Evolutionary conservation across 306 rosid genomes (phyloP), one percentile per base, ranked within the genome.

Genomic region (Rosa persica): DNA sequence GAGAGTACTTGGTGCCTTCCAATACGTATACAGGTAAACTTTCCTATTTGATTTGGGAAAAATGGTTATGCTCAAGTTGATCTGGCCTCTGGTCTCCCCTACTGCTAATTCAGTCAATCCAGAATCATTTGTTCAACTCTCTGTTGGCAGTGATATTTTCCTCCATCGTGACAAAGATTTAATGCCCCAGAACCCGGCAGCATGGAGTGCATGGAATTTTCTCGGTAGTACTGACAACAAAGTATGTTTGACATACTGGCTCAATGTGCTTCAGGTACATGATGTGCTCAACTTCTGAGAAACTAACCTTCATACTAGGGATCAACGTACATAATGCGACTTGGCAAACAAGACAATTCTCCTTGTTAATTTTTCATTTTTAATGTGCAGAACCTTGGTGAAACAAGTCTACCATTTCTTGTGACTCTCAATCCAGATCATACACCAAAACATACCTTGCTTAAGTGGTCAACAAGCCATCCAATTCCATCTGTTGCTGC

Each of bases 141-240:
- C 75, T 86, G 70, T 82, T 90, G 91, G 90, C 98, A 94, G 98
- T 86, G 97, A 94, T 73, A 89, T 92, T 87, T 90, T 77, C 85
- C 97, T 94, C 73, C 98, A 94, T 54, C 96, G 95, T 64, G 98
- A 94, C 90, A 85, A 90, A 92, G 82, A 43, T 48, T 85, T 94
- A 61, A 94, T 94, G 97, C 98, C 98, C 79, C 86, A 71, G 90
- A 92, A 94, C 83, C 92, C 85, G 80, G 92, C 93, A 54, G 98
- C 97, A 67, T 94, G 98, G 98, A 92, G 97, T 81, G 96, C 98
- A 9, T 94, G 98, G 98, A 94, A 92, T 86, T 94, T 90, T 83
- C 94, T 90, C 46, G 97, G 98, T 78, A 78, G 78, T 82, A 83
- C 76, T 27, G 86, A 85, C 76, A 81, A 84, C 71, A 89, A 70